phyloP scores from a whole-genome alignment of 2,329 filamentous ascomycete species.

The Dactylellina leptospora region DNA sequence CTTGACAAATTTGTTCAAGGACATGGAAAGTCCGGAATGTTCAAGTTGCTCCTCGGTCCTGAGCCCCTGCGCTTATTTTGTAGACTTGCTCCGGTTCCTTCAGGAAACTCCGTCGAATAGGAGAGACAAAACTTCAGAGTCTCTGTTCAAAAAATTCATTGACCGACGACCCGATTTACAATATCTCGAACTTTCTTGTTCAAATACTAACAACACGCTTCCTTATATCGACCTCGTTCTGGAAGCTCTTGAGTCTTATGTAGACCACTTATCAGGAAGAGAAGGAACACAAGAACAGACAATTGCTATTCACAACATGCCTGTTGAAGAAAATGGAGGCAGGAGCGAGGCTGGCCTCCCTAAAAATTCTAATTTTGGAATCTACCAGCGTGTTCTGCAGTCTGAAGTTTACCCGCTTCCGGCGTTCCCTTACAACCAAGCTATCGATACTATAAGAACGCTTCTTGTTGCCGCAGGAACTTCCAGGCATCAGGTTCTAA shows the following conservation, averaged over 20 bases:
- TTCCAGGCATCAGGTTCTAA: neutral
- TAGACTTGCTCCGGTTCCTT: slow-evolving; percentile 57
- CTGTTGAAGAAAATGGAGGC: neutral
- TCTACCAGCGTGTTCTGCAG: neutral
- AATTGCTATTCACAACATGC: neutral
- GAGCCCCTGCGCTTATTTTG: slow-evolving; percentile 55
- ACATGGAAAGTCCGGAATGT: slow-evolving; percentile 32
- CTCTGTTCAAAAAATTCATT: slow-evolving; percentile 51
- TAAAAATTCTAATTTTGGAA: neutral
- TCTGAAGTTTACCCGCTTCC: slow-evolving; percentile 6
- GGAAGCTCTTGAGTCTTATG: slow-evolving; percentile 58
- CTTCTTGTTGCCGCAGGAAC: neutral
- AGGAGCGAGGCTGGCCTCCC: too few species aligned
- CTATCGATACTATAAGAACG: slow-evolving; percentile 3
- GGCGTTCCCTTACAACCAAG: slow-evolving; percentile 40
- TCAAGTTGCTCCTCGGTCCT: slow-evolving; percentile 53
- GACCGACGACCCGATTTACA: slow-evolving; percentile 58
- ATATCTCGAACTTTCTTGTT: slow-evolving; percentile 57
- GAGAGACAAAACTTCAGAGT: slow-evolving; percentile 54
- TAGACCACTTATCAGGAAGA: neutral
- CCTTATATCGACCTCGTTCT: slow-evolving; percentile 59
- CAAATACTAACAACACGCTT: slow-evolving; percentile 57
- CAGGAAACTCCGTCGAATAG: slow-evolving; percentile 56
- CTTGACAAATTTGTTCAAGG: slow-evolving; percentile 18
- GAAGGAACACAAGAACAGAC: neutral